Percentiles rank a stretch among this genome's conserved stretches.
Evolutionary conservation across 371 early-diverging fungal species (phyloP).

Genomic region (Mortierella sp.): DNA sequence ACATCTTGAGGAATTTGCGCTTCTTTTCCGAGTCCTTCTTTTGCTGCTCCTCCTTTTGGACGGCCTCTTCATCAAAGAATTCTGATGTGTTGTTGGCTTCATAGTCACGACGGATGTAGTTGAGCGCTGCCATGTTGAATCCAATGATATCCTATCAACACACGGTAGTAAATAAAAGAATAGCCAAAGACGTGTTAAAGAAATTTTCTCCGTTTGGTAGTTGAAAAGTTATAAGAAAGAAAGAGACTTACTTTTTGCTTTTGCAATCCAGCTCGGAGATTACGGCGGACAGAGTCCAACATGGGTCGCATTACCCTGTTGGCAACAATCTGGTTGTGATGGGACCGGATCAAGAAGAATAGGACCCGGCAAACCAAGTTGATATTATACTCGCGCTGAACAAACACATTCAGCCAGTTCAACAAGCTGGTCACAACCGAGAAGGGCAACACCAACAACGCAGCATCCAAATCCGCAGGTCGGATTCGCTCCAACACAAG

Average conservation of each 20-base stretch:
- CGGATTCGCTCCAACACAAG: conserved; percentile 78
- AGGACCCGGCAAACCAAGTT: conserved; percentile 82
- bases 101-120: conserved; percentile 76
- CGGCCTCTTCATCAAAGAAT: conserved; percentile 73
- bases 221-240: not conserved
- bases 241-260: conserved; percentile 64
- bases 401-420: conserved; percentile 68
- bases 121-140: conserved; percentile 80
- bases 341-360: conserved; percentile 80
- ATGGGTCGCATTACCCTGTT: conserved; percentile 80
- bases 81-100: conserved; percentile 77
- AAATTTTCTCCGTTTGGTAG: not conserved
- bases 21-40: conserved; percentile 72
- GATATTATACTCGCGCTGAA: conserved; percentile 77
- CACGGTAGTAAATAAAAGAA: not conserved
- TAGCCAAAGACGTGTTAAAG: not conserved
- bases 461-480: conserved; percentile 88
- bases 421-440: conserved; percentile 79
- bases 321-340: conserved; percentile 86
- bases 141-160: conserved; percentile 70
- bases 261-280: conserved; percentile 70
- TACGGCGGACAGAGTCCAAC: conserved; percentile 78
- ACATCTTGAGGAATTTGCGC: conserved; percentile 75
- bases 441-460: conserved; percentile 89
- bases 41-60: conserved; percentile 55